Evolutionary conservation across 371 early-diverging fungal species (phyloP).

Genomic region (Mortierella polycephala): DNA sequence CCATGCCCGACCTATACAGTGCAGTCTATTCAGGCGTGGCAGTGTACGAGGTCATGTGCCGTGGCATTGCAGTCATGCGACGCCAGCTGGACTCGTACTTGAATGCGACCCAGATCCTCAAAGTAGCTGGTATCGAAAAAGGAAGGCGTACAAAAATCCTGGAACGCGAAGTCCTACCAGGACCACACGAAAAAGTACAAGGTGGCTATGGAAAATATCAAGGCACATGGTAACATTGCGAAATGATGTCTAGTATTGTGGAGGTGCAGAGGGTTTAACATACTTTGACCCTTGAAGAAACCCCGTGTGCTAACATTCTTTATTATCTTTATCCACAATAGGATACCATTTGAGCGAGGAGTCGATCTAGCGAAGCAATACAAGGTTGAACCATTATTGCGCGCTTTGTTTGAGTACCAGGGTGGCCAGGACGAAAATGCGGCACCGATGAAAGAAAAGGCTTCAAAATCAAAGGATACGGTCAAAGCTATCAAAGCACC

Average conservation of each 20-base stretch:
- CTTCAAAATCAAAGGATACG: slow-evolving; percentile 14
- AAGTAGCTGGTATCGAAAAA: slow-evolving; percentile 94
- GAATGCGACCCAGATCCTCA: slow-evolving; percentile 95
- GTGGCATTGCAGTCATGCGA: slow-evolving; percentile 90
- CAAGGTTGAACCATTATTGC: slow-evolving; percentile 67
- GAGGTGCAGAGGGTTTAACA: too few species aligned
- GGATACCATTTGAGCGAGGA: slow-evolving; percentile 87
- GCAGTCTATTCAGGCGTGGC: slow-evolving; percentile 93
- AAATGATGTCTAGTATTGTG: too few species aligned
- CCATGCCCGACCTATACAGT: neutral
- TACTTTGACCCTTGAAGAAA: too few species aligned
- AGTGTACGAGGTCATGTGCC: slow-evolving; percentile 89
- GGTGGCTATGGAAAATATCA: slow-evolving; percentile 97
- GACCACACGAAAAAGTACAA: slow-evolving; percentile 91
- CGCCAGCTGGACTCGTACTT: slow-evolving; percentile 84
- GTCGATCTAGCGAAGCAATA: slow-evolving; percentile 78
- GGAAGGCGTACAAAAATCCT: slow-evolving; percentile 88
- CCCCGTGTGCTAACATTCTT: too few species aligned
- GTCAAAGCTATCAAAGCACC: slow-evolving; percentile 21
- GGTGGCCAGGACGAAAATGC: slow-evolving; percentile 25
- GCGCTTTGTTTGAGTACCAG: slow-evolving; percentile 71
- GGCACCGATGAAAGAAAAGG: slow-evolving; percentile 27
- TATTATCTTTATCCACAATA: too few species aligned
- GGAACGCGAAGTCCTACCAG: slow-evolving; percentile 84
- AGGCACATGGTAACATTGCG: slow-evolving; percentile 73